Base-by-base conservation (phyloP, 495 filamentous ascomycete species). In the Aspergillus diversus region DNA sequence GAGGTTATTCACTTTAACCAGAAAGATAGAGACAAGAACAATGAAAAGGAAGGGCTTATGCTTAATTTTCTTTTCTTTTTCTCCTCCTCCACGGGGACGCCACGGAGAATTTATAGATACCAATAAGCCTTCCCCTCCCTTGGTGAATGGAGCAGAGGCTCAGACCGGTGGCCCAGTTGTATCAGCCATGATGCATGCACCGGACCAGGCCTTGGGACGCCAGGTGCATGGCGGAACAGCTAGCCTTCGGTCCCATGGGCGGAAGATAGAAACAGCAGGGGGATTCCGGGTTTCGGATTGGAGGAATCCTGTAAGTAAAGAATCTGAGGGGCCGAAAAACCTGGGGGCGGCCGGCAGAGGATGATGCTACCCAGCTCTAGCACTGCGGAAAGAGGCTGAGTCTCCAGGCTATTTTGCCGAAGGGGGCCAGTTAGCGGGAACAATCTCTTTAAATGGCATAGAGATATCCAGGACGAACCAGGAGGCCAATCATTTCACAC, bases 121-220 rank as follows among this genome's bases (percentile, higher is more conserved):
- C 1, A n/a, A 31, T 33, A n/a, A 55, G 52, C 13, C 8, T 35
- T 33, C 32, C 31, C 35, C 35, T 17, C 48, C 34, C 21, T 4
- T 15, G 15, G 4, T 0, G 17, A 5, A 34, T 27, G 21, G 21
- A 27, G 21, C 21, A 27, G 21, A 55, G 33, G 39, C 27, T 15
- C 57, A 59, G 49, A 31, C 31, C 50, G 13, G 39, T 43, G 4
- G 39, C 27, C 16, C 7, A 8, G 46, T 16, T 17, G 16, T n/a
- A 61, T 51, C 63, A 32, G 61, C 55, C 49, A 64, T 59, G 60
- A 68, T 69, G 34, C 62, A 66, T 53, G 68, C 73, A 78, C 68
- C 75, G 46, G 75, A 76, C 71, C 69, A 59, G 68, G 63, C 70
- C 69, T 69, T 69, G 66, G 60, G 72, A 72, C 55, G 34, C n/a